phyloP scores from a whole-genome alignment of 495 filamentous ascomycete genomes.

The Hypoxylon intermedium region DNA sequence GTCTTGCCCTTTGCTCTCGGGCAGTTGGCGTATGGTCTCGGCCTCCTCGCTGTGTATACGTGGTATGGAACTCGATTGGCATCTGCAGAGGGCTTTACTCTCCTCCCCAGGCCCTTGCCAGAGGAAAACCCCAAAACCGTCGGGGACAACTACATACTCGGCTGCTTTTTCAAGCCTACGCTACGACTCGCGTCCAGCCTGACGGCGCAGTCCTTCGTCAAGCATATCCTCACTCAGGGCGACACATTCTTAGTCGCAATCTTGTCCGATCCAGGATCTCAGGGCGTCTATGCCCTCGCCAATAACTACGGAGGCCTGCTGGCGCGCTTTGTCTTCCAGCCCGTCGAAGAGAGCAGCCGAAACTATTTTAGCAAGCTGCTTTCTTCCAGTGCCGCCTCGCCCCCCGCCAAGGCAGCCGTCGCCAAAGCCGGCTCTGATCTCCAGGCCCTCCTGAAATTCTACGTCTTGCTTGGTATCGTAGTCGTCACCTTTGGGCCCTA shows the following conservation, averaged over 20 bases:
- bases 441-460: constrained; percentile 62
- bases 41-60: constrained; percentile 72
- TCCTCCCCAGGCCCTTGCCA: constrained; percentile 45
- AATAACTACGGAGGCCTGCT: constrained; percentile 93
- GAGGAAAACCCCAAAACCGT: constrained; percentile 3
- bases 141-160: constrained; percentile 59
- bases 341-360: constrained; percentile 89
- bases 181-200: constrained; percentile 74
- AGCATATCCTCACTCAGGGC: constrained; percentile 92
- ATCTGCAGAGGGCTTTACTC: constrained; percentile 61
- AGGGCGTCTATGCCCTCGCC: constrained; percentile 93
- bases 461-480: constrained; percentile 71
- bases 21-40: constrained; percentile 76
- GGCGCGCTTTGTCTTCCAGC: constrained; percentile 91
- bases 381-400: neutral
- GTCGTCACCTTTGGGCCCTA: constrained; percentile 72
- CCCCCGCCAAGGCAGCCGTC: constrained; percentile 41
- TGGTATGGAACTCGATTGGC: constrained; percentile 55
- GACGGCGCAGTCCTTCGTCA: constrained; percentile 85
- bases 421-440: constrained; percentile 55
- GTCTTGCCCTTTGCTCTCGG: constrained; percentile 90
- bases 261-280: constrained; percentile 75
- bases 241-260: constrained; percentile 85
- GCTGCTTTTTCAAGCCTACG: constrained; percentile 71
- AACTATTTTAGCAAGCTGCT: constrained; percentile 82